Conservation (phyloP, 225 moss, liverwort and hornwort species). For the Bryum argenteum region DNA sequence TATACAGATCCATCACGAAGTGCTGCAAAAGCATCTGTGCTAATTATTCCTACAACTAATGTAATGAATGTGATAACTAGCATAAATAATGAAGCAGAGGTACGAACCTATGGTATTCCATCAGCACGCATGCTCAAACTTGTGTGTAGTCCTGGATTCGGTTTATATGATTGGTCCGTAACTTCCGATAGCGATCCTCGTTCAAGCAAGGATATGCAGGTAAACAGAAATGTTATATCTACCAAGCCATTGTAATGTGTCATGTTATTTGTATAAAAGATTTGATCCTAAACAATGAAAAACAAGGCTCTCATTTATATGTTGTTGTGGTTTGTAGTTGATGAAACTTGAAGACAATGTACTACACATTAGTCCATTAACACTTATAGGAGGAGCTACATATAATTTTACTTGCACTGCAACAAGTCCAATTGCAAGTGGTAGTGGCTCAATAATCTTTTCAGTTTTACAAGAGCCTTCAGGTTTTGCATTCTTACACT, state of each 20-base stretch:
- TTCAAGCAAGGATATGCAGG: constrained; percentile 38
- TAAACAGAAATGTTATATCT: neutral
- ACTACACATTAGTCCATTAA: constrained; percentile 41
- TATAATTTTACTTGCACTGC: constrained; percentile 50
- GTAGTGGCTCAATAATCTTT: constrained; percentile 34
- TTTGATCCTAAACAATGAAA: too few species aligned
- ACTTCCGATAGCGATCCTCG: constrained; percentile 37
- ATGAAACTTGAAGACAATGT: constrained; percentile 29
- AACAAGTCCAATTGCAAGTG: constrained; percentile 24
- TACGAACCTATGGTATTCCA: constrained; percentile 34
- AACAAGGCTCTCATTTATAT: too few species aligned
- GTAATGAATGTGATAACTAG: constrained; percentile 35
- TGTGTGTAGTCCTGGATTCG: constrained; percentile 49
- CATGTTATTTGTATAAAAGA: too few species aligned
- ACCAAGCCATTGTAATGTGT: neutral
- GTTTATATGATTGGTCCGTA: constrained; percentile 49
- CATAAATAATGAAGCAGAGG: constrained; percentile 37
- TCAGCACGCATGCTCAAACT: constrained; percentile 41
- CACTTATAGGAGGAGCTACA: constrained; percentile 40
- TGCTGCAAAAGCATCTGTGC: constrained; percentile 28
- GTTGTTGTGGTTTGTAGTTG: constrained; percentile 2
- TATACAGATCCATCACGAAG: constrained; percentile 30
- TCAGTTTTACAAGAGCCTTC: constrained; percentile 43
- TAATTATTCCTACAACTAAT: constrained; percentile 30
- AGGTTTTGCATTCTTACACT: constrained; percentile 15